phyloP scores from a whole-genome alignment of 768 basidiomycete genomes.

The Trametes gibbosa region DNA sequence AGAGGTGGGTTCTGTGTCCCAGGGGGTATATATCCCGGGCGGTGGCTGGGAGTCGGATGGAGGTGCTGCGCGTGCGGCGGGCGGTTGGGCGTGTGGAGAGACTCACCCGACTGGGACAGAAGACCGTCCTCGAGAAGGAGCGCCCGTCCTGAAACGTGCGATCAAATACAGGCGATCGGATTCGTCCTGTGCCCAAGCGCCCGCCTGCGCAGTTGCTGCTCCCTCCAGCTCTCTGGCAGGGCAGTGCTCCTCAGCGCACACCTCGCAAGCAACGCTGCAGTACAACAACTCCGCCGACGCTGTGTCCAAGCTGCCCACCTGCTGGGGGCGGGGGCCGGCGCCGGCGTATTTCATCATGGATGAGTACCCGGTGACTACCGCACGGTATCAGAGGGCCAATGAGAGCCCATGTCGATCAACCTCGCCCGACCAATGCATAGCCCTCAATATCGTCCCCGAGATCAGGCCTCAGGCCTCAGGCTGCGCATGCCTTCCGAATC shows the following conservation, averaged over 20 bases:
- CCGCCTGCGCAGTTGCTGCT: background rate
- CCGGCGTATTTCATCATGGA: too few relatives aligned
- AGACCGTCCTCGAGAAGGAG: background rate
- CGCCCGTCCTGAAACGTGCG: background rate
- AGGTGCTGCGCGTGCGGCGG: constrained; percentile 18
- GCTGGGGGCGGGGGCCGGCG: too few relatives aligned
- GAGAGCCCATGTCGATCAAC: constrained; percentile 6
- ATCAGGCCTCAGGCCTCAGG: too few relatives aligned
- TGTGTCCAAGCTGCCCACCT: too few relatives aligned
- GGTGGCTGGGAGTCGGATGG: constrained; percentile 12
- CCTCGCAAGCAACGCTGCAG: too few relatives aligned
- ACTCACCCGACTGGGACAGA: background rate
- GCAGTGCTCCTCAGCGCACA: background rate
- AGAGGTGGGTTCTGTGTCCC: constrained; percentile 11
- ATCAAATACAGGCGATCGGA: constrained; percentile 4
- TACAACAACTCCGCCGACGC: too few relatives aligned
- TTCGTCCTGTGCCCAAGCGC: background rate
- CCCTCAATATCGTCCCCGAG: background rate
- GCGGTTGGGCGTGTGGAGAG: constrained; percentile 5
- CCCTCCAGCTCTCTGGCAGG: too few relatives aligned
- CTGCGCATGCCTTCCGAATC: background rate
- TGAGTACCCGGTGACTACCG: background rate
- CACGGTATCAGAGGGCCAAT: background rate
- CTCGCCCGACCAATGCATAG: background rate
- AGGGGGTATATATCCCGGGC: constrained; percentile 16